These are phyloP conservation scores for Xylariaceae sp. DNA, from an alignment of 2,329 filamentous ascomycete genomes.

Conservation along the genomic window DNA sequence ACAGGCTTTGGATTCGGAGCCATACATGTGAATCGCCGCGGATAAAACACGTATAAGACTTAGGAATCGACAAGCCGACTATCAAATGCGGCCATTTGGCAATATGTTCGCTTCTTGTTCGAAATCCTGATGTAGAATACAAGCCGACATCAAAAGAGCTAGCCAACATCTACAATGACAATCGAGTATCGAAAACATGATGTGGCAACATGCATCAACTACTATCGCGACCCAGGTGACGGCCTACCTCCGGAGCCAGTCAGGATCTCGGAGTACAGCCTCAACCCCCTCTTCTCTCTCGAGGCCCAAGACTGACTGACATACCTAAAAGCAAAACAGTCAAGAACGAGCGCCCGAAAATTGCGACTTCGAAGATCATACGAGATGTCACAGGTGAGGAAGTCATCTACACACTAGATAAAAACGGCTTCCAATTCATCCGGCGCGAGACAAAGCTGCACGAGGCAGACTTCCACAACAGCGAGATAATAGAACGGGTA, in stretches of 20 bases:
- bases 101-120: no score
- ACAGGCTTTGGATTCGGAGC: no score
- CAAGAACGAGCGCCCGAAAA: conserved; percentile 39
- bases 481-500: conserved; percentile 53
- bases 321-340: conserved; percentile 24
- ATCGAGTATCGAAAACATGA: conserved; percentile 10
- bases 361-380: conserved; percentile 41
- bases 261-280: conserved; percentile 24
- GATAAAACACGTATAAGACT: no score
- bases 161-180: no score
- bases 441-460: conserved; percentile 28
- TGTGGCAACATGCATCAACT: conserved; percentile 25
- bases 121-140: neutral
- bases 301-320: conserved; percentile 1
- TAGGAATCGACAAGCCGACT: no score
- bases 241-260: conserved; percentile 26
- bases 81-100: neutral
- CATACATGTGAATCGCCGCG: no score
- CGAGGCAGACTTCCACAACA: conserved; percentile 40
- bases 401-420: conserved; percentile 36
- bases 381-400: conserved; percentile 39
- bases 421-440: conserved; percentile 39
- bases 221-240: conserved; percentile 28
- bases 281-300: neutral
- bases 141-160: neutral